phyloP scores from a whole-genome alignment of 2,329 filamentous ascomycete genomes.

The Sclerotinia trifoliorum region DNA sequence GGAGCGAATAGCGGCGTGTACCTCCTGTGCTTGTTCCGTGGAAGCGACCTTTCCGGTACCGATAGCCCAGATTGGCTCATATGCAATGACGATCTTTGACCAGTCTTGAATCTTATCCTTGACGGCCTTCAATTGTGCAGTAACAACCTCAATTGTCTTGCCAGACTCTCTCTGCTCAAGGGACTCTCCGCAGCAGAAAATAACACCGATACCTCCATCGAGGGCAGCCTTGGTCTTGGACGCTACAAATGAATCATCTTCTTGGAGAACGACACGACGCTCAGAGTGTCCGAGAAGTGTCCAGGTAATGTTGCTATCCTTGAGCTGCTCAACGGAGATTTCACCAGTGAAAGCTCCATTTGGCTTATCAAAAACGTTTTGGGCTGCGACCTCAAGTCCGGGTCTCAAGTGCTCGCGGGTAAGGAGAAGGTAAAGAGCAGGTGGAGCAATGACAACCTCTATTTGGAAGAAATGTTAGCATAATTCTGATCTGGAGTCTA shows the following conservation, averaged over 20 bases:
- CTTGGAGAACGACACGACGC: slow-evolving; percentile 83
- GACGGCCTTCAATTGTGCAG: slow-evolving; percentile 79
- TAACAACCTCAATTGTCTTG: slow-evolving; percentile 84
- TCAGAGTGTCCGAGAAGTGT: slow-evolving; percentile 92
- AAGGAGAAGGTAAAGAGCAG: slow-evolving; percentile 84
- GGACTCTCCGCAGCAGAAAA: slow-evolving; percentile 96
- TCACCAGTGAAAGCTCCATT: slow-evolving; percentile 97
- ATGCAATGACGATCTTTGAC: slow-evolving; percentile 93
- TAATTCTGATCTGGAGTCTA: neutral
- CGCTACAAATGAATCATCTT: slow-evolving; percentile 82
- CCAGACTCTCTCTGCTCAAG: slow-evolving; percentile 85
- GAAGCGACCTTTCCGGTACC: slow-evolving; percentile 93
- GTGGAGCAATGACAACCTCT: slow-evolving; percentile 95
- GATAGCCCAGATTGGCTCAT: slow-evolving; percentile 97
- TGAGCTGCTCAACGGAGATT: slow-evolving; percentile 87
- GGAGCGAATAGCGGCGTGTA: slow-evolving; percentile 84
- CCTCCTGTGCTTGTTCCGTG: slow-evolving; percentile 88
- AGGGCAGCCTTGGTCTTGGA: slow-evolving; percentile 92
- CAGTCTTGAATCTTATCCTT: slow-evolving; percentile 79
- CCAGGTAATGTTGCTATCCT: slow-evolving; percentile 87
- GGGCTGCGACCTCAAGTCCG: slow-evolving; percentile 81
- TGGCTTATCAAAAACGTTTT: slow-evolving; percentile 97
- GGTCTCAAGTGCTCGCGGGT: slow-evolving; percentile 74
- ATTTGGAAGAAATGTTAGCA: slow-evolving; percentile 11
- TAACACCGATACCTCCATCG: slow-evolving; percentile 83